Percentiles rank a stretch among this genome's conserved stretches.
Evolutionary conservation across 768 basidiomycete genomes (phyloP).

Genomic region (Russula griseocarnosa): DNA sequence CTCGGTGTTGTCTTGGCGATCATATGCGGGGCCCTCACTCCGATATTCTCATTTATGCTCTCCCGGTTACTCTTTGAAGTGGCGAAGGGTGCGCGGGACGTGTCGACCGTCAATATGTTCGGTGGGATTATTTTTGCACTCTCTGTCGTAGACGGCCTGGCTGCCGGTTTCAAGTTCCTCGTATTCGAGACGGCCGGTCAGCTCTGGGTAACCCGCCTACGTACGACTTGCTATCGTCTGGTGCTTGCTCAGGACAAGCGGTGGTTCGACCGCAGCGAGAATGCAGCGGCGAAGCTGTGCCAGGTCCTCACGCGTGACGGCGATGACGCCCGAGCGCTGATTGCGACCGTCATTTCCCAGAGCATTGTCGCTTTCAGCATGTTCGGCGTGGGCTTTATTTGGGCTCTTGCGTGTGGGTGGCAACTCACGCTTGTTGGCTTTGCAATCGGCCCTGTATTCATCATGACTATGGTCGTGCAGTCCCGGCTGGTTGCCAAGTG

Average conservation of each 20-base stretch:
- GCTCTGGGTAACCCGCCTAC: constrained; percentile 67
- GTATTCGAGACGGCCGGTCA: constrained; percentile 73
- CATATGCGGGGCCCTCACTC: constrained; percentile 78
- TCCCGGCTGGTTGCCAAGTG: constrained; percentile 63
- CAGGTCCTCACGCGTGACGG: constrained; percentile 83
- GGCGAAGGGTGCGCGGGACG: constrained; percentile 62
- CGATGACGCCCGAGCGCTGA: constrained; percentile 78
- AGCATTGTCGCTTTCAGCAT: constrained; percentile 70
- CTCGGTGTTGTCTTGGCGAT: constrained; percentile 68
- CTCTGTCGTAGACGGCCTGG: constrained; percentile 70
- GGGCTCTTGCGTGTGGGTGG: constrained; percentile 90
- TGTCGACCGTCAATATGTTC: constrained; percentile 58
- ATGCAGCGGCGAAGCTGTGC: constrained; percentile 57
- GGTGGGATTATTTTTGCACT: constrained; percentile 70
- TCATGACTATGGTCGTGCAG: constrained; percentile 67
- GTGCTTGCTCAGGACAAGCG: constrained; percentile 77
- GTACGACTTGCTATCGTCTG: constrained; percentile 50
- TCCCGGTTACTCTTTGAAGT: constrained; percentile 76
- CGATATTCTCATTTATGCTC: constrained; percentile 87
- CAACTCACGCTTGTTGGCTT: constrained; percentile 88
- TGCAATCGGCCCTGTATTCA: constrained; percentile 83
- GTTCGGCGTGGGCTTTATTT: constrained; percentile 78
- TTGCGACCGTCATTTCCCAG: constrained; percentile 70
- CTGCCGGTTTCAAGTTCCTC: constrained; percentile 74
- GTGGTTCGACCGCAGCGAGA: constrained; percentile 75